Base-by-base conservation (phyloP, 768 basidiomycete genomes). In the Boletus pseudo-olivaceus region DNA sequence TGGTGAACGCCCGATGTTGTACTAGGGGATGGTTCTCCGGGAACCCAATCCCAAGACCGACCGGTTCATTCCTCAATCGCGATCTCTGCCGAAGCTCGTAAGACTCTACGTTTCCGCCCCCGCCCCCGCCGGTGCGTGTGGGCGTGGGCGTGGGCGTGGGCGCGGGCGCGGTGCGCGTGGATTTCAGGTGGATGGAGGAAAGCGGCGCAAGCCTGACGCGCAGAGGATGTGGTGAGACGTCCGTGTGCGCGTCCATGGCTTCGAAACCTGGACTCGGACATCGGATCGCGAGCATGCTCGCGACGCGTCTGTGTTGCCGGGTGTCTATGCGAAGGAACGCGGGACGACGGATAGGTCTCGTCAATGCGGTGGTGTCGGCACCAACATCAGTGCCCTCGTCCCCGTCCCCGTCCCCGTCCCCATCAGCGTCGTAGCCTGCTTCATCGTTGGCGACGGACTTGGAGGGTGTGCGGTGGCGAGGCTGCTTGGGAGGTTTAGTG, bases 41-140 rank as follows among this genome's bases (percentile, higher is more conserved):
- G 46, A 70, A 62, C 10, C 66, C 63, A 32, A 67, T 58, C 29
- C 66, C 67, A 8, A 67, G 55, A 26, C 67, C 67, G 33, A 67
- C 35, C 11, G 44, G 63, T 34, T 52, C 56, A n/a, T 30, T 49
- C 20, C 33, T 51, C 23, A 1, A 3, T 7, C 34, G 47, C 14
- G 46, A 27, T 32, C 50, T 57, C n/a, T 17, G 55, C 48, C 48
- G 51, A 32, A 68, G 54, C 48, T 66, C 62, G 14, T 55, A 51
- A 1, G 23, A 51, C 50, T 60, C 62, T 33, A 11, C 11, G 2
- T 40, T 15, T 15, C n/a, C 19, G 3, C 7, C 12, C 15, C 2
- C 5, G 17, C 8, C 12, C 5, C 5, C n/a, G n/a, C n/a, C n/a
- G n/a, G n/a, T n/a, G n/a, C n/a, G n/a, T n/a, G n/a, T n/a, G n/a